Conservation (phyloP, 495 filamentous ascomycete genomes). For the Podospora fimiseda region DNA sequence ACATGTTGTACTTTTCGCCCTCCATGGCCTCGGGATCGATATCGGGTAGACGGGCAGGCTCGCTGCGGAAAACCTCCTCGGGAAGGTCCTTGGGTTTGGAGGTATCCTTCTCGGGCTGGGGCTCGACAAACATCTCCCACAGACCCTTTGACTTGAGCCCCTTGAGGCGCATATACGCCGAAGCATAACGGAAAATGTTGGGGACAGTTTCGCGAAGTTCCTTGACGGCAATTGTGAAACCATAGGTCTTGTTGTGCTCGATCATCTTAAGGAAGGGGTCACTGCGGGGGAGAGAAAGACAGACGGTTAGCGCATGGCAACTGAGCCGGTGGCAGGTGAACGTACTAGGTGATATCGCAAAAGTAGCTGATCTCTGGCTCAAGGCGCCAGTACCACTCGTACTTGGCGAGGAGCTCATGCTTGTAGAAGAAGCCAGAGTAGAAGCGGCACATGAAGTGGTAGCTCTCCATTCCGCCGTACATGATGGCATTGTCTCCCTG, state of each 20-base stretch:
- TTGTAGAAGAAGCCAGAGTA: slow-evolving; percentile 99
- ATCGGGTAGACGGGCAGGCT: slow-evolving; percentile 69
- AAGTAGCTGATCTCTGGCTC: slow-evolving; percentile 99
- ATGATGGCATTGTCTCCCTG: slow-evolving; percentile 98
- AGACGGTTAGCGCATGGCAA: slow-evolving; percentile 10
- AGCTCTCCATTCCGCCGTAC: slow-evolving; percentile 99
- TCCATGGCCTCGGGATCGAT: slow-evolving; percentile 94
- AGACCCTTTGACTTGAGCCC: slow-evolving; percentile 86
- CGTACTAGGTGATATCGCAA: slow-evolving; percentile 99
- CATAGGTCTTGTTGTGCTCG: slow-evolving; percentile 91
- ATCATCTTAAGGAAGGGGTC: slow-evolving; percentile 96
- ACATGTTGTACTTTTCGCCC: slow-evolving; percentile 98
- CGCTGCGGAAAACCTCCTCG: slow-evolving; percentile 72
- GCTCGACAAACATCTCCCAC: slow-evolving; percentile 98
- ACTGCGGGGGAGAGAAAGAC: slow-evolving; percentile 37
- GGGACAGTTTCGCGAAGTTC: slow-evolving; percentile 97
- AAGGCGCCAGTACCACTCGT: slow-evolving; percentile 99
- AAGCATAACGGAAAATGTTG: slow-evolving; percentile 98
- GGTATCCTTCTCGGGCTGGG: slow-evolving; percentile 52
- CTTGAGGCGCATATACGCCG: slow-evolving; percentile 93
- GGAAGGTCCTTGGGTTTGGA: slow-evolving; percentile 59
- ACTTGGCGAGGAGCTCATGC: slow-evolving; percentile 89
- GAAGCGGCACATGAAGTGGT: slow-evolving; percentile 97
- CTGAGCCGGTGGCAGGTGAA: slow-evolving; percentile 11
- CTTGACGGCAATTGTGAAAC: slow-evolving; percentile 98